A percentile compares a stretch with the other conserved stretches of the same genome.
Evolutionary conservation across 192 early-diverging fungal genomes (phyloP).

Genomic region (Gamsiella multidivaricata): DNA sequence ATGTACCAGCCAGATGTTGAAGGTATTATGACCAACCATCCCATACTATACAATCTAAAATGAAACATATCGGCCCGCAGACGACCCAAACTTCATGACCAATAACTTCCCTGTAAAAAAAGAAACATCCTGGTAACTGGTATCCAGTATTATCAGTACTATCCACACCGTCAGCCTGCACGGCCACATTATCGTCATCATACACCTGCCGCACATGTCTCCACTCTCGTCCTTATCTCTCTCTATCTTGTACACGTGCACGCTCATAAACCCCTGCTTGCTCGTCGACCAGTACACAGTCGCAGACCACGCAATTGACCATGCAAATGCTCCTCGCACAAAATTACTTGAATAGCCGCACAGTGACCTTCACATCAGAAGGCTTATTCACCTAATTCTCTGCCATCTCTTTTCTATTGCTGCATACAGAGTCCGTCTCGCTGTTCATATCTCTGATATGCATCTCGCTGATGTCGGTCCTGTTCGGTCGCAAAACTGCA

Average conservation of each 20-base stretch:
- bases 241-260: no score
- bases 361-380: not conserved
- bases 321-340: not conserved
- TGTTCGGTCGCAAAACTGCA: conserved; percentile 40
- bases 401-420: not conserved
- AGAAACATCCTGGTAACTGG: no score
- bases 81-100: no score
- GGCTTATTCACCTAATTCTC: no score
- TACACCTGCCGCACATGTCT: not conserved
- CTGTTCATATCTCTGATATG: conserved; percentile 31
- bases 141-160: no score
- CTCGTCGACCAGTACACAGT: no score
- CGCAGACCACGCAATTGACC: no score
- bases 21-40: not conserved
- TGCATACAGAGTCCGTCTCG: conserved; percentile 17
- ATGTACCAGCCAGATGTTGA: conserved; percentile 6
- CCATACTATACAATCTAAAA: no score
- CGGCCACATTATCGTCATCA: no score
- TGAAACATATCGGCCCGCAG: no score
- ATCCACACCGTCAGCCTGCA: no score
- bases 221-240: not conserved
- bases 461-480: conserved; percentile 25
- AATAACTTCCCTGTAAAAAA: not conserved
- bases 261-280: no score
- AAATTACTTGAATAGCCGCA: not conserved